Evolutionary conservation across 2,329 filamentous ascomycete species (phyloP).

Genomic region (Penicillium sp.): DNA sequence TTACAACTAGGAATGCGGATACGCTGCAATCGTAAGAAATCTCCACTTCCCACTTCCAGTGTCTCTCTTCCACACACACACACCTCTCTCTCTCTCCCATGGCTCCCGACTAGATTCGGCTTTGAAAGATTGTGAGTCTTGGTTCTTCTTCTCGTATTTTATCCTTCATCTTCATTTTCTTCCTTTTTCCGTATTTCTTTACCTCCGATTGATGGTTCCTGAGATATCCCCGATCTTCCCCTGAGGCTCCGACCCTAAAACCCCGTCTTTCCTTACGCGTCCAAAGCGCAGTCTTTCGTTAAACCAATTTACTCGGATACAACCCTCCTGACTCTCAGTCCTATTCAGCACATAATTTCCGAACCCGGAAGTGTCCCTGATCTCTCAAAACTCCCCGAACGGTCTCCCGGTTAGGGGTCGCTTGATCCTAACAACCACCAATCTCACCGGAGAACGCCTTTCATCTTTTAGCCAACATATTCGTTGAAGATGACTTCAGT

Average conservation of each 20-base stretch:
- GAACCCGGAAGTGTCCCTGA: neutral
- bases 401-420: constrained; percentile 1
- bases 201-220: constrained; percentile 1
- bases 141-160: constrained; percentile 8
- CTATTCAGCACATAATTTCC: neutral
- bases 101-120: constrained; percentile 28
- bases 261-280: constrained; percentile 12
- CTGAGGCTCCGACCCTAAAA: constrained; percentile 14
- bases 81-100: constrained; percentile 26
- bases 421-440: constrained; percentile 12
- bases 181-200: constrained; percentile 15
- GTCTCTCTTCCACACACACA: constrained; percentile 25
- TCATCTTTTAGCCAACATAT: neutral
- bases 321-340: neutral
- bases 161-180: constrained; percentile 8
- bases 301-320: constrained; percentile 7
- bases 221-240: constrained; percentile 10
- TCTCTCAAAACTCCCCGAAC: constrained; percentile 5
- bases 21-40: constrained; percentile 23
- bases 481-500: neutral
- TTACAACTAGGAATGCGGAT: constrained; percentile 13
- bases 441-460: neutral
- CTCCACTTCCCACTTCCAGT: constrained; percentile 26
- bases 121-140: constrained; percentile 14
- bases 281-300: constrained; percentile 16